Base-by-base conservation (phyloP, 257 asterid species). In the Przewalskia tangutica region DNA sequence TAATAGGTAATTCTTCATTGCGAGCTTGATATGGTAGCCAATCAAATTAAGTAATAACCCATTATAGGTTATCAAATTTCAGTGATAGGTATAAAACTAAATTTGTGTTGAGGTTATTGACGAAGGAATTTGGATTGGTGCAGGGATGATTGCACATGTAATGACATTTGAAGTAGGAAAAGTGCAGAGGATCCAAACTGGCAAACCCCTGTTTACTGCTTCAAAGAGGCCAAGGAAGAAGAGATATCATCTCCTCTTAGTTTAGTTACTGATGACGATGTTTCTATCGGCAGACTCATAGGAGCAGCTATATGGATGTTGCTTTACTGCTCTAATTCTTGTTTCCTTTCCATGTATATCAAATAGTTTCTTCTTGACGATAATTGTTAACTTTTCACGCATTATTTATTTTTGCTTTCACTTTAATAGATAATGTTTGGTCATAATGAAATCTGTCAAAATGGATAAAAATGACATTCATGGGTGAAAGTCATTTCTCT, bases 201-300 rank as follows among this genome's bases (percentile, higher is more conserved):
- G 95, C 97, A 93, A 86, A 93, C 97, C 32, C 95, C 97, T 18
- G 89, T 42, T 4, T 93, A 91, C 88, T 92, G 97, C 84, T 93
- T 92, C 66, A 63, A 63, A 16, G 83, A 83, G 23, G 65, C 64
- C 44, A 62, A 81, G 42, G 17, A 23, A 51, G 56, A 62, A 16
- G 66, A 6, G 50, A 65, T 36, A 65, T 82, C 84, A n/a, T n/a
- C n/a, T 42, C 48, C 13, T 8, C 53, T 79, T 12, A 48, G 13
- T 23, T 71, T 46, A 0, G 59, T 11, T 6, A 46, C 7, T 14
- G 23, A 16, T 73, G 0, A 20, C 20, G 59, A 48, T 3, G 82
- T 46, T 27, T 32, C 83, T n/a, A 20, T 20, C 38, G 80, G 76
- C n/a, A 82, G 83, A 60, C 76, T 87, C 77, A 86, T 89, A 83